Percentiles rank a stretch among this genome's conserved stretches.
phyloP scores from a whole-genome alignment of 1,284 basidiomycete genomes.

The Caloboletus firmus region DNA sequence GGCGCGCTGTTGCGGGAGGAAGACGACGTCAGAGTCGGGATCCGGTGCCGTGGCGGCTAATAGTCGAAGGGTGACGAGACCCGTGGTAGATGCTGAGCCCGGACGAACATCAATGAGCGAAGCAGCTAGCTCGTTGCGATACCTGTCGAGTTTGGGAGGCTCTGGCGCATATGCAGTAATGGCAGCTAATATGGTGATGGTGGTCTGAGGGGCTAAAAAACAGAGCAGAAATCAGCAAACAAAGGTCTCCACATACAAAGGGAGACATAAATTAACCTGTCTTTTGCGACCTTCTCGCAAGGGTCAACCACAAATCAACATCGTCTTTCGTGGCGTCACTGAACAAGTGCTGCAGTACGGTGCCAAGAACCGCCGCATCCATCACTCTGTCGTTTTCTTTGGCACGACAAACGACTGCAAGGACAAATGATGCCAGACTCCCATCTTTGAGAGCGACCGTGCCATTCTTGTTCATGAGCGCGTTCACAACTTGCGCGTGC shows the following conservation, averaged over 20 bases:
- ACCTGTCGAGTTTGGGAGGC: constrained; percentile 73
- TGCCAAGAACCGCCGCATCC: constrained; percentile 58
- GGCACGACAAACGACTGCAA: constrained; percentile 41
- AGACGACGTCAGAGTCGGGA: constrained; percentile 76
- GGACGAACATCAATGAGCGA: constrained; percentile 70
- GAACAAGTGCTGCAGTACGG: constrained; percentile 61
- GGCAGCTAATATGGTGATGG: constrained; percentile 64
- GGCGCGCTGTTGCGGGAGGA: constrained; percentile 84
- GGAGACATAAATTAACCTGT: constrained; percentile 43
- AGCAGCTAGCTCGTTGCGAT: constrained; percentile 89
- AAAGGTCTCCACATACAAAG: neutral
- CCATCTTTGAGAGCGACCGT: constrained; percentile 26
- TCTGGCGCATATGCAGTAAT: constrained; percentile 67
- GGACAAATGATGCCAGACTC: constrained; percentile 42
- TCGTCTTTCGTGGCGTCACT: constrained; percentile 62
- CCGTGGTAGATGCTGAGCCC: constrained; percentile 62
- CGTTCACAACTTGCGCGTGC: constrained; percentile 20
- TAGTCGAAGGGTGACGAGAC: constrained; percentile 67
- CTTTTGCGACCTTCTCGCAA: constrained; percentile 63
- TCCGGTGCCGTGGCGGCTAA: constrained; percentile 80
- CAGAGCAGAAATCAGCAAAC: neutral
- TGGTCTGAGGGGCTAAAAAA: constrained; percentile 60
- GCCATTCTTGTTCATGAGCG: constrained; percentile 32
- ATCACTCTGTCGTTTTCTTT: constrained; percentile 47
- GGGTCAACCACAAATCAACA: constrained; percentile 73